Evolutionary conservation across 257 asterid genomes (phyloP).

Genomic region (Cruciata laevipes): DNA sequence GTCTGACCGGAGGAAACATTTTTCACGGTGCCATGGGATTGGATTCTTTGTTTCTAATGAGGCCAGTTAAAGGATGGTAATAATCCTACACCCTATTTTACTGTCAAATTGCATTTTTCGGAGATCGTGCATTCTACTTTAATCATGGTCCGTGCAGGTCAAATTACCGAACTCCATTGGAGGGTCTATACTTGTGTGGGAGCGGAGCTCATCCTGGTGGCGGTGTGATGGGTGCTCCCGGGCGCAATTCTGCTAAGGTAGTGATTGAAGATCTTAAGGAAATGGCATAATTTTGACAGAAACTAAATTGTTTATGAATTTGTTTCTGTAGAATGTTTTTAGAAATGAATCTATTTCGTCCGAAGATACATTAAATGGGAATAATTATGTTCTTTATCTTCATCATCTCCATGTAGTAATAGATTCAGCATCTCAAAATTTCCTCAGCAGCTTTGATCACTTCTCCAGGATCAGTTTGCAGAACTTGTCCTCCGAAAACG

Average conservation of each 20-base stretch:
- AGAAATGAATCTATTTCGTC: not conserved
- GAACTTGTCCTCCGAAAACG: slow-evolving; percentile 32
- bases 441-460: slow-evolving; percentile 28
- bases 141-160: slow-evolving; percentile 47
- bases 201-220: slow-evolving; percentile 99
- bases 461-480: slow-evolving; percentile 28
- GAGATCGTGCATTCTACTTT: not conserved
- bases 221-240: slow-evolving; percentile 96
- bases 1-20: slow-evolving; percentile 94
- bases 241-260: slow-evolving; percentile 74
- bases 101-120: not conserved
- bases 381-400: not conserved
- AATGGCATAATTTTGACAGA: not conserved
- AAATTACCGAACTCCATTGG: slow-evolving; percentile 68
- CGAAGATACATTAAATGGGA: not conserved
- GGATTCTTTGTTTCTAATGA: slow-evolving; percentile 82
- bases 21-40: slow-evolving; percentile 96
- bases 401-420: slow-evolving; percentile 24
- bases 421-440: slow-evolving; percentile 16
- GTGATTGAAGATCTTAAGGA: slow-evolving; percentile 63
- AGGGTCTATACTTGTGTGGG: slow-evolving; percentile 79
- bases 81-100: not conserved
- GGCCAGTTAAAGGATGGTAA: slow-evolving; percentile 97
- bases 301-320: not conserved
- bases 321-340: not conserved